phyloP scores from a whole-genome alignment of 1,139 yeast genomes.

The Schizosaccharomyces versatilis region DNA sequence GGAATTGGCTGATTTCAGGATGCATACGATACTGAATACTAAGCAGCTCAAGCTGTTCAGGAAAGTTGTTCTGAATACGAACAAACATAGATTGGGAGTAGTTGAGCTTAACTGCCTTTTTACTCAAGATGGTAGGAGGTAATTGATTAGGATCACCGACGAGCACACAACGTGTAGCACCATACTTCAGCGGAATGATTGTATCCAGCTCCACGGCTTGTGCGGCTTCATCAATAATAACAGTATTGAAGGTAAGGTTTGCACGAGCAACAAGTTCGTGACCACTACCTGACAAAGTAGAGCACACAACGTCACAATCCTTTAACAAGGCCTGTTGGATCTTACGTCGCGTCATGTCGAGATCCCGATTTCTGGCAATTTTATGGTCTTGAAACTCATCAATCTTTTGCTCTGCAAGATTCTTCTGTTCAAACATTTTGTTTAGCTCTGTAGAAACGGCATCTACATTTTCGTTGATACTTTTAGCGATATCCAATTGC shows the following conservation, averaged over 20 bases:
- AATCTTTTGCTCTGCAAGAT: conserved; percentile 46
- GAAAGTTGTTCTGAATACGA: conserved; percentile 58
- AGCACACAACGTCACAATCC: conserved; percentile 71
- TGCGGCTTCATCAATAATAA: conserved; percentile 92
- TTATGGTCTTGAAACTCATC: conserved; percentile 62
- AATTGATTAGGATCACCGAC: conserved; percentile 98
- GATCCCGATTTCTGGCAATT: conserved; percentile 44
- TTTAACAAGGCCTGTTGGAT: conserved; percentile 50
- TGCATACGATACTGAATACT: conserved; percentile 97
- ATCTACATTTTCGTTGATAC: conserved; percentile 9
- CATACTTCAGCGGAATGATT: conserved; percentile 78
- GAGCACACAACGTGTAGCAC: conserved; percentile 79
- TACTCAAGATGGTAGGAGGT: conserved; percentile 94
- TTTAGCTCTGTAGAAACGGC: conserved; percentile 14
- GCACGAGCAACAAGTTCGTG: conserved; percentile 62
- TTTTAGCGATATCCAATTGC: conserved; percentile 8
- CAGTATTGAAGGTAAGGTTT: conserved; percentile 71
- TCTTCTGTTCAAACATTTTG: conserved; percentile 32
- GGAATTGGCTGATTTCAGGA: conserved; percentile 70
- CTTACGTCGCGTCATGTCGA: conserved; percentile 58
- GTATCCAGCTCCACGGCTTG: conserved; percentile 91
- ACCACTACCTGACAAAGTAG: conserved; percentile 88
- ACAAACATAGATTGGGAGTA: conserved; percentile 89
- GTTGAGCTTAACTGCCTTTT: conserved; percentile 52
- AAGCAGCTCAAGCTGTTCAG: conserved; percentile 44